Conservation (phyloP, 2,329 filamentous ascomycete species). For the Hymenoscyphus linearis region DNA sequence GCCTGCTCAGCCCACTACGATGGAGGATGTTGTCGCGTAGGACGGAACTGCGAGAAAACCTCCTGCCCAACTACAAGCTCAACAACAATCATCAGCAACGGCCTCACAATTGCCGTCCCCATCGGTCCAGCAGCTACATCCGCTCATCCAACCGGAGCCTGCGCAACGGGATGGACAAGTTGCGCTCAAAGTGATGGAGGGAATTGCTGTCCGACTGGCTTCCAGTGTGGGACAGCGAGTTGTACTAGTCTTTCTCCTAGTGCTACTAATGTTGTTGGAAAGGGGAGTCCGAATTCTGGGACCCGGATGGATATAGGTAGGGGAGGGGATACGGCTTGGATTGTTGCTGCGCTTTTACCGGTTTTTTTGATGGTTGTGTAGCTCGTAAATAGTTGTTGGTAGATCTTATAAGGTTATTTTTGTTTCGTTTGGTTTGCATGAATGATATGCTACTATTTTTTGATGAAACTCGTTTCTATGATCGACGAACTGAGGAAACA, state of each 20-base stretch:
- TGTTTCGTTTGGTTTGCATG: too few relatives aligned
- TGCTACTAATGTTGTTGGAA: slow-evolving; percentile 37
- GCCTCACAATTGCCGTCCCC: slow-evolving; percentile 66
- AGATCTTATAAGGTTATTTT: too few relatives aligned
- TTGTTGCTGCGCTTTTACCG: background rate
- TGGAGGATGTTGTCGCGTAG: slow-evolving; percentile 84
- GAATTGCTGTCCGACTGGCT: slow-evolving; percentile 81
- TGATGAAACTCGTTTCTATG: too few relatives aligned
- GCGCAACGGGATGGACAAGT: slow-evolving; percentile 73
- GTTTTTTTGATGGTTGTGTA: slow-evolving; percentile 7
- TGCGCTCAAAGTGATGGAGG: slow-evolving; percentile 63
- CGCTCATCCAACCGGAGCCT: slow-evolving; percentile 41
- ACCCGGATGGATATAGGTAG: background rate
- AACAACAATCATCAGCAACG: slow-evolving; percentile 62
- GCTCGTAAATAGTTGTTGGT: background rate
- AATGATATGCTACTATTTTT: too few relatives aligned
- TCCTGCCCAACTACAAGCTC: slow-evolving; percentile 62
- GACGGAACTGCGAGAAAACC: slow-evolving; percentile 75
- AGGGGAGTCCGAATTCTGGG: slow-evolving; percentile 19
- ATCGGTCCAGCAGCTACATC: slow-evolving; percentile 40
- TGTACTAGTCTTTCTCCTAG: slow-evolving; percentile 58
- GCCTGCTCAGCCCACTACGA: slow-evolving; percentile 76
- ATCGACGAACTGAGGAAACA: too few relatives aligned
- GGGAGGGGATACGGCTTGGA: background rate
- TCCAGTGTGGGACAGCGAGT: slow-evolving; percentile 64